Evolutionary conservation across 805 yeast species (phyloP).

Genomic region (Pichia cephalocereana): DNA sequence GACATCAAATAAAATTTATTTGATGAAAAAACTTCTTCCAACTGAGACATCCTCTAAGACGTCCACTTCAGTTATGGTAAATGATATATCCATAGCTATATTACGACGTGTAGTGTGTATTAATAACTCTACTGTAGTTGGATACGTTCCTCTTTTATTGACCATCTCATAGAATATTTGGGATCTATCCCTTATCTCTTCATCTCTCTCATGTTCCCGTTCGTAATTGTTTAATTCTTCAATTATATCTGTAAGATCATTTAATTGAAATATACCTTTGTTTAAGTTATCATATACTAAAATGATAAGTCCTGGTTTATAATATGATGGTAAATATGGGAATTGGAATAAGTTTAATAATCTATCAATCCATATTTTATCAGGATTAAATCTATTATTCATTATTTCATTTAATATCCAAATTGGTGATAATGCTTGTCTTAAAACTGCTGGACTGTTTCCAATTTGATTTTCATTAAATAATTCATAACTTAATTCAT

Average conservation of each 20-base stretch:
- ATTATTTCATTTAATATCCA: slow-evolving; percentile 50
- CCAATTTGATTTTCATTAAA: slow-evolving; percentile 11
- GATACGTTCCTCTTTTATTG: slow-evolving; percentile 3
- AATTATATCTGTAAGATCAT: slow-evolving; percentile 18
- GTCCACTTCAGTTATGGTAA: too few species aligned
- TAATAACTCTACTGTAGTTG: slow-evolving; percentile 9
- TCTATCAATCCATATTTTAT: slow-evolving; percentile 16
- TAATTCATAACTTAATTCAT: background rate
- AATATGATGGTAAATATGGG: slow-evolving; percentile 44
- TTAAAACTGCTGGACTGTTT: slow-evolving; percentile 35
- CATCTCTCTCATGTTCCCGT: slow-evolving; percentile 8
- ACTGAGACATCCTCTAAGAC: too few species aligned
- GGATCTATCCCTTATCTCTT: background rate
- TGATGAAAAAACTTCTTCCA: too few species aligned
- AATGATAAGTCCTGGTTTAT: slow-evolving; percentile 39
- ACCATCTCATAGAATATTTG: too few species aligned
- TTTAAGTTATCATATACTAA: slow-evolving; percentile 33
- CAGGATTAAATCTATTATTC: slow-evolving; percentile 16
- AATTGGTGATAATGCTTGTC: slow-evolving; percentile 65
- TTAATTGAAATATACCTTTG: slow-evolving; percentile 12
- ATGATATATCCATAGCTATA: slow-evolving; percentile 22
- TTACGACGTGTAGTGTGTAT: slow-evolving; percentile 16
- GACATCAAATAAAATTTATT: too few species aligned
- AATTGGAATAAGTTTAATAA: slow-evolving; percentile 36
- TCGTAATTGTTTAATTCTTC: slow-evolving; percentile 20